A percentile compares a stretch with the other conserved stretches of the same genome.
Evolutionary conservation across 345 rosid genomes (phyloP).

Genomic region (Citrus glauca): DNA sequence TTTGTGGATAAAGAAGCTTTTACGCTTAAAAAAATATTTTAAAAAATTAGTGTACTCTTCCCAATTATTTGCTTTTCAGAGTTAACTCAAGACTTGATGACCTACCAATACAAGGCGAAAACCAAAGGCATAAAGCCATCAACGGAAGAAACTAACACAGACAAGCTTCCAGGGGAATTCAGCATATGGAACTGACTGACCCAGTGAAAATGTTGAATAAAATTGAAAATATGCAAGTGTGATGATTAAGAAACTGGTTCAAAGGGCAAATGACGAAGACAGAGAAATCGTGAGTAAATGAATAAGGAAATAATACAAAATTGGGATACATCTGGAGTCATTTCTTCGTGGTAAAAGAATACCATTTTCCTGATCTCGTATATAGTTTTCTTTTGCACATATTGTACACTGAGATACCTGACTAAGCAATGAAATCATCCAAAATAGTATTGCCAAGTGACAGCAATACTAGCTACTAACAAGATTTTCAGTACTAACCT

Average conservation of each 20-base stretch:
- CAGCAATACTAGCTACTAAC: conserved; percentile 56
- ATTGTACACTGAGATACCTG: conserved; percentile 17
- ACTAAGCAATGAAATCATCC: conserved; percentile 11
- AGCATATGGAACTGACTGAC: background rate
- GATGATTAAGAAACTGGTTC: background rate
- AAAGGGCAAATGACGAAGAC: background rate
- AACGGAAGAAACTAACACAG: background rate
- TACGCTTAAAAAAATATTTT: background rate
- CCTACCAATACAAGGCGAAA: background rate
- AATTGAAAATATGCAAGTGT: background rate
- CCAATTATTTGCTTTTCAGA: background rate
- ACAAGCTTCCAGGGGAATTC: background rate
- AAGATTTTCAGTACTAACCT: conserved; percentile 52
- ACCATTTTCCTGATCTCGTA: background rate
- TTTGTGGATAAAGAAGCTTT: background rate
- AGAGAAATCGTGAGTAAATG: background rate
- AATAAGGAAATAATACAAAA: conserved; percentile 9
- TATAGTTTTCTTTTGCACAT: conserved; percentile 16
- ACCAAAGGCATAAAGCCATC: background rate
- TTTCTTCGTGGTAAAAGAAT: background rate
- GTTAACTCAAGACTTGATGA: background rate
- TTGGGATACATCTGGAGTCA: background rate
- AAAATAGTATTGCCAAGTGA: conserved; percentile 64
- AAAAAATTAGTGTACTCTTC: background rate
- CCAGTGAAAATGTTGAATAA: background rate